Percentiles rank a stretch among this genome's conserved stretches.
Conservation (phyloP, 83 land plant genomes). For the Larix sibirica region DNA sequence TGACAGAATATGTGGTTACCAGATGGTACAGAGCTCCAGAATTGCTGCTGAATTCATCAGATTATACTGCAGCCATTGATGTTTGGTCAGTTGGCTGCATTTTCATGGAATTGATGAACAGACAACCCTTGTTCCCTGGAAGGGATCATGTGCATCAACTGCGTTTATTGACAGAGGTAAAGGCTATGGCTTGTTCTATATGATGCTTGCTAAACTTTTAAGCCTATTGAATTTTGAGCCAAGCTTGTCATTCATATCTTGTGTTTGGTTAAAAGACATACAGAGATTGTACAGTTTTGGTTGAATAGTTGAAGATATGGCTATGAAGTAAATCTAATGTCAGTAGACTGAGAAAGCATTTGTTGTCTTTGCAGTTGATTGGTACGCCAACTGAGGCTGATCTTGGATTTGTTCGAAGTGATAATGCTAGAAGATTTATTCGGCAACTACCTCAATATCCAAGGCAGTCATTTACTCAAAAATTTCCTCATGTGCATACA, state of each 20-base stretch:
- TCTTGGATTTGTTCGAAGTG: conserved; percentile 64
- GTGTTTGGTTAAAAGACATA: too few relatives aligned
- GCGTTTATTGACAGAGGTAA: conserved; percentile 66
- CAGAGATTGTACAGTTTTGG: too few relatives aligned
- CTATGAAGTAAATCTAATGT: too few relatives aligned
- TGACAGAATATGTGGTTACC: conserved; percentile 88
- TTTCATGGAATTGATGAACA: conserved; percentile 77
- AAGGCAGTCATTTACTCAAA: conserved; percentile 48
- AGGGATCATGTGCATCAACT: conserved; percentile 80
- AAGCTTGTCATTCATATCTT: too few relatives aligned
- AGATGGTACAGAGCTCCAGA: conserved; percentile 89
- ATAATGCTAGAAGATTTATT: conserved; percentile 73
- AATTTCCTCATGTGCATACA: conserved; percentile 68
- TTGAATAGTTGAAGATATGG: too few relatives aligned
- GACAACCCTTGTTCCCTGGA: conserved; percentile 69
- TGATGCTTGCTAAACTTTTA: too few relatives aligned
- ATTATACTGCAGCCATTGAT: conserved; percentile 85
- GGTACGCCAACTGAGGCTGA: conserved; percentile 82
- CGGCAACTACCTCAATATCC: conserved; percentile 61
- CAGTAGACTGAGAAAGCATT: neutral
- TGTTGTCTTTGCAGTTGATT: conserved; percentile 53
- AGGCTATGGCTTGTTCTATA: neutral
- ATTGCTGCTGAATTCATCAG: conserved; percentile 68
- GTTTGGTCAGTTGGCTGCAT: conserved; percentile 84
- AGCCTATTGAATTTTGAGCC: too few relatives aligned